A percentile compares a stretch with the other conserved stretches of the same genome.
These are phyloP conservation scores for Hevea brasiliensis DNA, from an alignment of 345 rosid genomes.

Conservation along the genomic window DNA sequence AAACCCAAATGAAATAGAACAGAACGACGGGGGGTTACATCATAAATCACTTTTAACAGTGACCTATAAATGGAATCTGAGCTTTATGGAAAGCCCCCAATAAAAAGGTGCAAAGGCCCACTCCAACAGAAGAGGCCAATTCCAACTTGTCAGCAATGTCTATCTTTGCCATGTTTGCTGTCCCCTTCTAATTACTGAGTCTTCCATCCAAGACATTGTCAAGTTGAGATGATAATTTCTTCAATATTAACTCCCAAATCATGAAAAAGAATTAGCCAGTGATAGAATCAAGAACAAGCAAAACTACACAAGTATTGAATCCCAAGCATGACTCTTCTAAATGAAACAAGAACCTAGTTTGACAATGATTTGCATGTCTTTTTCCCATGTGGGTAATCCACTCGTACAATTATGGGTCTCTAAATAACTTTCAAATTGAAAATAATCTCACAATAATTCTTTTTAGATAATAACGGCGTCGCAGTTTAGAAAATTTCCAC, in stretches of 20 bases:
- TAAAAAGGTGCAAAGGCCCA: conserved; percentile 18
- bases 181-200: conserved; percentile 21
- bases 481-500: conserved; percentile 19
- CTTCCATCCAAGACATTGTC: conserved; percentile 17
- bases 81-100: conserved; percentile 17
- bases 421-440: no score
- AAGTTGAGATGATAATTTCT: conserved; percentile 12
- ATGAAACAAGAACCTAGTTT: not conserved
- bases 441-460: not conserved
- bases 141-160: conserved; percentile 24
- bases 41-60: conserved; percentile 33
- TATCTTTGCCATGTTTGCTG: conserved; percentile 18
- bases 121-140: conserved; percentile 20
- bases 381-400: not conserved
- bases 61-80: conserved; percentile 44
- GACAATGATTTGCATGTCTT: not conserved
- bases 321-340: not conserved
- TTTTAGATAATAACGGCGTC: not conserved
- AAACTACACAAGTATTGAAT: not conserved
- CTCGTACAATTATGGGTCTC: no score
- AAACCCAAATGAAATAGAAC: not conserved
- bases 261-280: no score
- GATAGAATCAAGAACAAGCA: no score
- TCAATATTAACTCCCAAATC: not conserved
- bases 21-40: not conserved